These are phyloP conservation scores for Penicillium roqueforti DNA, from an alignment of 495 filamentous ascomycete species.

Conservation along the genomic window DNA sequence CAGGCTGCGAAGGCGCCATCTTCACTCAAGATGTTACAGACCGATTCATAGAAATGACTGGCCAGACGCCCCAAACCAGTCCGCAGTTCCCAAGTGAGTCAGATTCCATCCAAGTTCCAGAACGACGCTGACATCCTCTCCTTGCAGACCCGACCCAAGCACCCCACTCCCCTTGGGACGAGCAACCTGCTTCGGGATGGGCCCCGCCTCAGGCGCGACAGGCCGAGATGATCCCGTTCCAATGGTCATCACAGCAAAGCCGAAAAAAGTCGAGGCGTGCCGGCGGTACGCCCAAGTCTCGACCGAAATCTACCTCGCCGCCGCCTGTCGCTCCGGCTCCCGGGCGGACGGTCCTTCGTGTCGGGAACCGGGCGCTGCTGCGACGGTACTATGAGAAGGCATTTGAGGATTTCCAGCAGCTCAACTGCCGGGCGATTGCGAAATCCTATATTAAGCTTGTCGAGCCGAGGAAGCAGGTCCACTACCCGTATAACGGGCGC, in stretches of 20 bases:
- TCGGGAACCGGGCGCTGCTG: constrained; percentile 54
- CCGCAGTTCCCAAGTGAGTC: constrained; percentile 25
- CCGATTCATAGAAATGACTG: constrained; percentile 32
- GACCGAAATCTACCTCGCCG: constrained; percentile 25
- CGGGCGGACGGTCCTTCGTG: constrained; percentile 43
- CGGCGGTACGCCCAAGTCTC: constrained; percentile 14
- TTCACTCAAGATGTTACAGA: constrained; percentile 41
- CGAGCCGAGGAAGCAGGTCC: constrained; percentile 81
- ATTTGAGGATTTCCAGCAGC: constrained; percentile 44
- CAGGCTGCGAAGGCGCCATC: constrained; percentile 32
- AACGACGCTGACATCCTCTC: neutral
- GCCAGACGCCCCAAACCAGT: constrained; percentile 18
- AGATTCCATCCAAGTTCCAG: neutral
- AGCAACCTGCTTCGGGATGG: constrained; percentile 23
- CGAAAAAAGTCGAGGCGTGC: constrained; percentile 30
- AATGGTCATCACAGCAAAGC: constrained; percentile 32
- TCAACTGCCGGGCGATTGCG: constrained; percentile 51
- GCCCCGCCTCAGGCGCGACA: constrained; percentile 16
- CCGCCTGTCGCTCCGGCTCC: constrained; percentile 18
- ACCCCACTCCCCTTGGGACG: constrained; percentile 12
- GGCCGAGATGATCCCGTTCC: constrained; percentile 34
- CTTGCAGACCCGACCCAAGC: constrained; percentile 14
- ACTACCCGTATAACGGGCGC: constrained; percentile 70
- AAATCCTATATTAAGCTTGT: constrained; percentile 81
- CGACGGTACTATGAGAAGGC: constrained; percentile 57